These are phyloP conservation scores for Aureobasidium uvarum DNA, from an alignment of 2,329 filamentous ascomycete genomes.

Conservation along the genomic window DNA sequence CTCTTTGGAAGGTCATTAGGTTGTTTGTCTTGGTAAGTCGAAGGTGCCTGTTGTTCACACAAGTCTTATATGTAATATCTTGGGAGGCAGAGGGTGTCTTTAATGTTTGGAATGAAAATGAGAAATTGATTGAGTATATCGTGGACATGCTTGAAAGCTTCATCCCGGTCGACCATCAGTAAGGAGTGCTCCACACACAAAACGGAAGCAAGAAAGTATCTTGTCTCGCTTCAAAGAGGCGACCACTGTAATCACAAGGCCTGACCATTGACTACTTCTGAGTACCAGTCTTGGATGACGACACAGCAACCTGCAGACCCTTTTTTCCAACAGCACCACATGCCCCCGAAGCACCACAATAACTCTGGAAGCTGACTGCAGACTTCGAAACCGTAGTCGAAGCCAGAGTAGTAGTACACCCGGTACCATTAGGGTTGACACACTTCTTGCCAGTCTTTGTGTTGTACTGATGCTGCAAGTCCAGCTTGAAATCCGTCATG, in stretches of 20 bases:
- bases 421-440: background rate
- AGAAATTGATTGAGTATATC: no score
- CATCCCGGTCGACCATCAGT: no score
- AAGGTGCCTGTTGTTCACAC: no score
- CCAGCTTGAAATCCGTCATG: conserved; percentile 1
- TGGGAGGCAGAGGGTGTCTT: no score
- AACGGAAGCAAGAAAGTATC: no score
- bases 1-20: background rate
- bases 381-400: background rate
- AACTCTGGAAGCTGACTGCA: background rate
- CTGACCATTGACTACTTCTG: background rate
- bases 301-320: background rate
- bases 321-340: conserved; percentile 12
- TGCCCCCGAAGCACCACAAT: conserved; percentile 21
- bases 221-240: no score
- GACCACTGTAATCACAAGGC: no score
- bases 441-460: conserved; percentile 23
- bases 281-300: conserved; percentile 21
- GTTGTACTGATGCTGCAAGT: conserved; percentile 17
- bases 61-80: no score
- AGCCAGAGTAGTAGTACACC: conserved; percentile 7
- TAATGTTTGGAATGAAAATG: no score
- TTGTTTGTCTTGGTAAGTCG: background rate
- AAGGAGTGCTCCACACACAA: no score
- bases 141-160: no score